Conservation (phyloP, 2,329 filamentous ascomycete species). For the Epichloe baconii region DNA sequence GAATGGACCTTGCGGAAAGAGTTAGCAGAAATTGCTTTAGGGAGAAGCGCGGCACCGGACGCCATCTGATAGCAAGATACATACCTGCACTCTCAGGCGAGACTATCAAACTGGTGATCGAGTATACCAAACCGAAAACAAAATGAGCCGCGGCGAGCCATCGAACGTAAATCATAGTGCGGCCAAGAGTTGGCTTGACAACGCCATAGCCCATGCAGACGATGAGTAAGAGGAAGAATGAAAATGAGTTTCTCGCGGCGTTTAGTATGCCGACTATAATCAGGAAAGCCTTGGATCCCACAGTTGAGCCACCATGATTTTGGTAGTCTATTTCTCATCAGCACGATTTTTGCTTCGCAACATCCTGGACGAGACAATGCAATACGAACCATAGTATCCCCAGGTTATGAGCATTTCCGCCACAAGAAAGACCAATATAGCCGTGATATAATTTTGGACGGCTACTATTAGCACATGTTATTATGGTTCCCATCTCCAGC, state of each 20-base stretch:
- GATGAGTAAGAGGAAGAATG: slow-evolving; percentile 93
- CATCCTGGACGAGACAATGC: background rate
- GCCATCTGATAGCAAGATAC: slow-evolving; percentile 10
- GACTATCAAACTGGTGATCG: slow-evolving; percentile 76
- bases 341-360: slow-evolving; percentile 7
- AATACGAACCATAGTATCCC: slow-evolving; percentile 75
- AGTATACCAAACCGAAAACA: slow-evolving; percentile 86
- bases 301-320: slow-evolving; percentile 76
- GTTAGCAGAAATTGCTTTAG: slow-evolving; percentile 9
- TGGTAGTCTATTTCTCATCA: slow-evolving; percentile 58
- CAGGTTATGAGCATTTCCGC: slow-evolving; percentile 97
- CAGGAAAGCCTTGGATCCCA: slow-evolving; percentile 73
- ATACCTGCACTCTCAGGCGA: slow-evolving; percentile 71
- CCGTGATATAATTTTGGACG: slow-evolving; percentile 98
- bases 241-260: slow-evolving; percentile 90
- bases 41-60: background rate
- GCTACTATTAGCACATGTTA: slow-evolving; percentile 43
- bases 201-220: slow-evolving; percentile 99
- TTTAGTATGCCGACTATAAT: slow-evolving; percentile 88
- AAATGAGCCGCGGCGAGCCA: slow-evolving; percentile 88
- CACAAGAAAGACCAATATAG: slow-evolving; percentile 86
- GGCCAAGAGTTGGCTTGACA: slow-evolving; percentile 82
- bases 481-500: slow-evolving; percentile 4
- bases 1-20: slow-evolving; percentile 49
- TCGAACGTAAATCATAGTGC: slow-evolving; percentile 88